Evolutionary conservation across 1,284 basidiomycete genomes (phyloP).

Genomic region (Blastosporella zonata): DNA sequence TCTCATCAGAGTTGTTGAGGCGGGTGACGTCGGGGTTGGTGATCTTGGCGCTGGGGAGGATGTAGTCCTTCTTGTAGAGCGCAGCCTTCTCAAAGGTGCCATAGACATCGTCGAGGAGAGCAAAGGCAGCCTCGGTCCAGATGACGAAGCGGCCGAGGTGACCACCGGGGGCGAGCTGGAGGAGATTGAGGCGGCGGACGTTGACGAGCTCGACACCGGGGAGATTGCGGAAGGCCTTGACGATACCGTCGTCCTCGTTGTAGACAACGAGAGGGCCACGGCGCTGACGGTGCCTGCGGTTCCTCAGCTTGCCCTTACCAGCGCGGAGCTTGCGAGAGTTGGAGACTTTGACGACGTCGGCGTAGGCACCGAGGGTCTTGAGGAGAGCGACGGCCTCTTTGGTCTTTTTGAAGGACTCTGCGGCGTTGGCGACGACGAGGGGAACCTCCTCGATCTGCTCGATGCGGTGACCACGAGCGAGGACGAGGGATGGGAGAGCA

Average conservation of each 20-base stretch:
- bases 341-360: constrained; percentile 95
- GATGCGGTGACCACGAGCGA: constrained; percentile 98
- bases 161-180: constrained; percentile 99
- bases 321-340: constrained; percentile 97
- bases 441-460: constrained; percentile 98
- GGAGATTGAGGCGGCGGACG: constrained; percentile 93
- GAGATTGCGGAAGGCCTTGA: constrained; percentile 98
- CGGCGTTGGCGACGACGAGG: constrained; percentile 79
- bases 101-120: constrained; percentile 91
- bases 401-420: constrained; percentile 93
- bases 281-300: constrained; percentile 95
- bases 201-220: constrained; percentile 98
- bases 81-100: constrained; percentile 88
- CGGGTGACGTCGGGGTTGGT: constrained; percentile 96
- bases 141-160: constrained; percentile 99
- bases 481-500: constrained; percentile 96
- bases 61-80: constrained; percentile 90
- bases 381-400: constrained; percentile 96
- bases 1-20: constrained; percentile 97
- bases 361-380: constrained; percentile 88
- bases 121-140: constrained; percentile 98
- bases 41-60: constrained; percentile 94
- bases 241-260: constrained; percentile 97
- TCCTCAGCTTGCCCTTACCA: constrained; percentile 97
- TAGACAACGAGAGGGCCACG: constrained; percentile 98